A percentile compares a stretch with the other conserved stretches of the same genome.
These are phyloP conservation scores for Russula foetens DNA, from an alignment of 768 basidiomycete genomes.

Conservation along the genomic window DNA sequence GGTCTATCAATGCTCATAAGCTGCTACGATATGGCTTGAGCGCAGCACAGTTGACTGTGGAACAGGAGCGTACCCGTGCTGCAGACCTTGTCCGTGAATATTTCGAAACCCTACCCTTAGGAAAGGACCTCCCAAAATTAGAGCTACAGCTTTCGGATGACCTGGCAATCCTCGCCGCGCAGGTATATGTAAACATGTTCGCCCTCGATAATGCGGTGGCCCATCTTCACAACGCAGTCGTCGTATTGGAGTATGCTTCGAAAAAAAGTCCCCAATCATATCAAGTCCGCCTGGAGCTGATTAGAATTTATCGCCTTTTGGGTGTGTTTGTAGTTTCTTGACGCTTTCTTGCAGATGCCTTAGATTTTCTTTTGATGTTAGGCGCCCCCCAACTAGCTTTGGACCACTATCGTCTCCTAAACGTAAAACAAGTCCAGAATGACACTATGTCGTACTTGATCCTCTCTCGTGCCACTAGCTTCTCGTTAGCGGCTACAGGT, in stretches of 20 bases:
- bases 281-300: constrained; percentile 64
- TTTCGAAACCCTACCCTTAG: constrained; percentile 57
- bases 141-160: constrained; percentile 89
- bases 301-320: constrained; percentile 76
- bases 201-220: constrained; percentile 42
- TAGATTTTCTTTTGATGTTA: constrained; percentile 25
- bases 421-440: constrained; percentile 78
- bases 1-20: constrained; percentile 69
- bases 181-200: constrained; percentile 60
- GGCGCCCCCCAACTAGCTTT: constrained; percentile 66
- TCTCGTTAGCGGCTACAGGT: constrained; percentile 67
- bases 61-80: constrained; percentile 47
- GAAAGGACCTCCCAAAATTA: constrained; percentile 54
- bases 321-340: constrained; percentile 35
- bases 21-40: constrained; percentile 55
- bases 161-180: constrained; percentile 65
- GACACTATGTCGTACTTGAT: constrained; percentile 86
- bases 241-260: constrained; percentile 64
- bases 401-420: constrained; percentile 72
- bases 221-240: constrained; percentile 55
- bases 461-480: constrained; percentile 68
- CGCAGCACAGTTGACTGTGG: constrained; percentile 41
- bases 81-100: constrained; percentile 52
- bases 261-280: constrained; percentile 72
- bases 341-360: not conserved